Evolutionary conservation across 257 asterid genomes (phyloP).

Genomic region (Salvia hispanica): DNA sequence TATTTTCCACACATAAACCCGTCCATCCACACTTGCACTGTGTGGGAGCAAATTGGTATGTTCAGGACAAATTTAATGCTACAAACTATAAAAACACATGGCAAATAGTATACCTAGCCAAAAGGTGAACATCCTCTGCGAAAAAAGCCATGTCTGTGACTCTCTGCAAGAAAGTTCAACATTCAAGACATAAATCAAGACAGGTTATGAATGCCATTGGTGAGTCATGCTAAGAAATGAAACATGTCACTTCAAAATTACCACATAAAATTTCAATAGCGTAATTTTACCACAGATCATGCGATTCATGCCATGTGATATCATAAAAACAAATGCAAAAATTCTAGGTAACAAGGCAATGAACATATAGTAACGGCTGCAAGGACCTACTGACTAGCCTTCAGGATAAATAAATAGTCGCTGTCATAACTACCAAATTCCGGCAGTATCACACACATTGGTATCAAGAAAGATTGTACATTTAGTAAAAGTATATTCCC

Average conservation of each 20-base stretch:
- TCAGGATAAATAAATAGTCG: no score
- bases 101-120: slow-evolving; percentile 73
- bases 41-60: slow-evolving; percentile 31
- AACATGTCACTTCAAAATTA: slow-evolving; percentile 1
- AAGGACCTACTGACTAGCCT: slow-evolving; percentile 16
- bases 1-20: slow-evolving; percentile 92
- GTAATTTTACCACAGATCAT: slow-evolving; percentile 1
- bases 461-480: no score
- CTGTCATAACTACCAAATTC: no score
- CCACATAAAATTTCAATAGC: neutral
- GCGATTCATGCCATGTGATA: slow-evolving; percentile 1
- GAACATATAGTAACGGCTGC: neutral
- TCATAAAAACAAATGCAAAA: slow-evolving; percentile 23
- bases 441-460: no score
- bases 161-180: slow-evolving; percentile 64
- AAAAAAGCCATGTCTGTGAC: slow-evolving; percentile 99
- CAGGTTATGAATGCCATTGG: neutral
- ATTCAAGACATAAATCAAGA: slow-evolving; percentile 27
- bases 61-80: slow-evolving; percentile 18
- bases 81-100: slow-evolving; percentile 24
- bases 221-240: slow-evolving; percentile 15
- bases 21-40: slow-evolving; percentile 99
- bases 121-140: slow-evolving; percentile 96
- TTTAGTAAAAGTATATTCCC: no score
- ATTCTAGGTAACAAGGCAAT: slow-evolving; percentile 8